Base-by-base conservation (phyloP, 305 asterid species). In the Fraxinus sp. region DNA sequence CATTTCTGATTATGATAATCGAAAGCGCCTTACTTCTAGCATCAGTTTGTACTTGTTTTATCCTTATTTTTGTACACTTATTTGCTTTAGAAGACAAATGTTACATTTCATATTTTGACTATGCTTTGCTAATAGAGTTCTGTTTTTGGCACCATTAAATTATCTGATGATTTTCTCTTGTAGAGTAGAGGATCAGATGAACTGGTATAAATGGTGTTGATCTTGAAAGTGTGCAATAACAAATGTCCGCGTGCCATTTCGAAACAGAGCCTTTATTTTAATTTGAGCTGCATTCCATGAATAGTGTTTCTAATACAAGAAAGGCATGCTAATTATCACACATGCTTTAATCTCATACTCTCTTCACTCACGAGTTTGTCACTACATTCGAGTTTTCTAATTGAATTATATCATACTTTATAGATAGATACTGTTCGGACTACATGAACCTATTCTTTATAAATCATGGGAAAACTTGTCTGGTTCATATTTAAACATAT, bases 141-240 rank as follows among this genome's bases (percentile, higher is more conserved):
- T 20, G 78, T 75, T 78, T 14, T 75, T 41, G 35, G 28, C 66
- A 33, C 72, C 64, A 36, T 37, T 32, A 59, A 41, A 75, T 75
- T 62, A 62, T 24, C 26, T 39, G 68, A 14, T 55, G 20, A 13
- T 37, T 41, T 57, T 57, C n/a, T 57, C 26, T 46, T 73, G 81
- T 66, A 35, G 81, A 57, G 24, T 72, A n/a, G 71, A 49, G 18
- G 79, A 78, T 73, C 36, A 75, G 49, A 14, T 81, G 79, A 81
- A 39, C 85, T 22, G 49, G 77, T 57, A 16, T 46, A 64, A 55
- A 55, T 68, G 73, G 46, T 55, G 77, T 81, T 66, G 57, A 79
- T 83, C 76, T 41, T 66, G 26, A 32, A 52, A 70, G 64, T 77
- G 59, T 68, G 66, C 68, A 55, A 28, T 83, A 55, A 70, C 62